Evolutionary conservation across 805 yeast genomes (phyloP).

Genomic region (Pichia exigua): DNA sequence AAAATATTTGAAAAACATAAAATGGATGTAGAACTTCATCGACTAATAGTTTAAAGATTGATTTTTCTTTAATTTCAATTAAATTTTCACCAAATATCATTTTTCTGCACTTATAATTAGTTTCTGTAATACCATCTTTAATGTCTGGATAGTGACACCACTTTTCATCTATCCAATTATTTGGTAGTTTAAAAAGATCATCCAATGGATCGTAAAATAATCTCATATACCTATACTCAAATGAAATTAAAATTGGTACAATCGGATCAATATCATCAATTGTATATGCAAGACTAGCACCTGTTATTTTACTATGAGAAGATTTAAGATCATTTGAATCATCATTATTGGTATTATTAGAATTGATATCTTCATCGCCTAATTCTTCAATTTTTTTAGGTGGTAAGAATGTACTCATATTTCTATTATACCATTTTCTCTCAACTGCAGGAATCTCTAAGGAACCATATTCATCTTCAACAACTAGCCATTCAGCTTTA

Average conservation of each 20-base stretch:
- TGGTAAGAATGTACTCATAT: conserved; percentile 58
- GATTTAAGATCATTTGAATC: not conserved
- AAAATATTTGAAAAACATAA: conserved; percentile 88
- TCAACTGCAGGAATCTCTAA: conserved; percentile 51
- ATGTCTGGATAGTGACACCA: conserved; percentile 60
- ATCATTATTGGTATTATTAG: not conserved
- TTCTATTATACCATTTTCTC: conserved; percentile 58
- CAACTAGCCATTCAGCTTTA: conserved; percentile 82
- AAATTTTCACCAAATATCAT: conserved; percentile 72
- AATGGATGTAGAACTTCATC: conserved; percentile 95
- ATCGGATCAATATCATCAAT: conserved; percentile 46
- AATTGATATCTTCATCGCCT: conserved; percentile 8
- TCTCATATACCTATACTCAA: conserved; percentile 77
- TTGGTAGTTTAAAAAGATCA: conserved; percentile 76
- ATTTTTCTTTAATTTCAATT: conserved; percentile 68
- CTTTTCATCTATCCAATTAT: conserved; percentile 75
- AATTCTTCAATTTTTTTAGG: conserved; percentile 16
- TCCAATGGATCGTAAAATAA: conserved; percentile 81
- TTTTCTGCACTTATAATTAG: conserved; percentile 57
- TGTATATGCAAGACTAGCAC: conserved; percentile 11
- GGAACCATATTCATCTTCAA: conserved; percentile 92
- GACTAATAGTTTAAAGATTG: conserved; percentile 53
- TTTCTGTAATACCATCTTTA: conserved; percentile 64
- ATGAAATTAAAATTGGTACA: conserved; percentile 60
- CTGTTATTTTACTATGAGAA: conserved; percentile 4